Conservation (phyloP, 805 yeast species). For the Saccharomycopsis olivae region DNA sequence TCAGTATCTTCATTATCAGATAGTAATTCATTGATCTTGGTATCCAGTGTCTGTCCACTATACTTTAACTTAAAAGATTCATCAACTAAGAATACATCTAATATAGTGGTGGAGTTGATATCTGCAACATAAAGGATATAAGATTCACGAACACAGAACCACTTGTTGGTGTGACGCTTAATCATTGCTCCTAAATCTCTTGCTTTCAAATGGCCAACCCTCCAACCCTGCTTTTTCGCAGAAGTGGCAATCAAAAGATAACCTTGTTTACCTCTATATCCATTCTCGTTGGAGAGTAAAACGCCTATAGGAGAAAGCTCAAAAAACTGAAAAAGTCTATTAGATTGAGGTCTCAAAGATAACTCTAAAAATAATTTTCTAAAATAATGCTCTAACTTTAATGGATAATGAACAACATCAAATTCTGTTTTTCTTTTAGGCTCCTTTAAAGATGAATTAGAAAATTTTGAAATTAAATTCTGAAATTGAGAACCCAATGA, state of each 20-base stretch:
- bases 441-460: constrained; percentile 2
- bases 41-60: constrained; percentile 30
- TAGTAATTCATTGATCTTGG: constrained; percentile 24
- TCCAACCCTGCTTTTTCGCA: constrained; percentile 89
- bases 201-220: constrained; percentile 78
- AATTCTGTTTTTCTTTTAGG: background rate
- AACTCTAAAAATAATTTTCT: constrained; percentile 47
- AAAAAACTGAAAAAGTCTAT: constrained; percentile 72
- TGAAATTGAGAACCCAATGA: constrained; percentile 12
- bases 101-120: constrained; percentile 74
- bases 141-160: constrained; percentile 82
- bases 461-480: constrained; percentile 10
- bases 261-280: constrained; percentile 85
- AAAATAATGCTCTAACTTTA: constrained; percentile 53
- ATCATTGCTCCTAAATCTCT: constrained; percentile 81
- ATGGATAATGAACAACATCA: constrained; percentile 22
- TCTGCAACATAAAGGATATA: constrained; percentile 81
- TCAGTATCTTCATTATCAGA: constrained; percentile 31
- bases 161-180: constrained; percentile 79
- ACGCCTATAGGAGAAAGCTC: constrained; percentile 87
- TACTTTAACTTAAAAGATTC: constrained; percentile 48
- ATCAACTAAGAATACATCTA: constrained; percentile 90
- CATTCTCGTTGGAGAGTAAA: constrained; percentile 69
- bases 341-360: constrained; percentile 70
- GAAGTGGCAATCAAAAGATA: constrained; percentile 67